Conservation (phyloP, 2,329 filamentous ascomycete species). For the Diaporthe australafricana region DNA sequence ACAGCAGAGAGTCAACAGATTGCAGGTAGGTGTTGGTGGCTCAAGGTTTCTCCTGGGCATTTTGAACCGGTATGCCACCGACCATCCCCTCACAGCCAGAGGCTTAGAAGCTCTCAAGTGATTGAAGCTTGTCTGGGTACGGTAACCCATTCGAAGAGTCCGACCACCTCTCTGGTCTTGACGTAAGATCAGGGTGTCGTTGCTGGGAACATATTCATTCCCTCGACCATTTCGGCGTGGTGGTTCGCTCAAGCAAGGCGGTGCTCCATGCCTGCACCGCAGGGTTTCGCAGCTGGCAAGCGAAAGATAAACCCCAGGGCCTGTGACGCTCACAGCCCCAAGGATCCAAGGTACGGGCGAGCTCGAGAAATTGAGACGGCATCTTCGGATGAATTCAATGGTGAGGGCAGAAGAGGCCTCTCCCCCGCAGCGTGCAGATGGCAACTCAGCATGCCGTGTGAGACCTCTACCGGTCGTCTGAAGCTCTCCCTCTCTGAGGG, state of each 20-base stretch:
- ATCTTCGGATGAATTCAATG: slow-evolving; percentile 18
- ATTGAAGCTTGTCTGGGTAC: neutral
- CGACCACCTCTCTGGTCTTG: neutral
- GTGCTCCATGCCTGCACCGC: neutral
- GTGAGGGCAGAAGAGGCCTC: slow-evolving; percentile 4
- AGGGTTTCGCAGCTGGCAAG: neutral
- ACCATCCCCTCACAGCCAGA: neutral
- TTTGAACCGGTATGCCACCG: neutral
- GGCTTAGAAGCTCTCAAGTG: neutral
- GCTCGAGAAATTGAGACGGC: slow-evolving; percentile 14
- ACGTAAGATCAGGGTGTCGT: neutral
- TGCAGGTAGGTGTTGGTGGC: neutral
- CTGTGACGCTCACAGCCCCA: slow-evolving; percentile 26
- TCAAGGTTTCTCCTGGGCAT: too few relatives aligned
- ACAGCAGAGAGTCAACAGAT: neutral
- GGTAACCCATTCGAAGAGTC: neutral
- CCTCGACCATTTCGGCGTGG: neutral
- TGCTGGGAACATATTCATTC: neutral
- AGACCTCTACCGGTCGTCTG: neutral
- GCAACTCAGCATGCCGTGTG: neutral
- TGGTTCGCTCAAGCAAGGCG: neutral
- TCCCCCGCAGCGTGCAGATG: neutral
- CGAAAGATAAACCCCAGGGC: slow-evolving; percentile 1
- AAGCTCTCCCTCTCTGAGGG: neutral
- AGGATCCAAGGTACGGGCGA: slow-evolving; percentile 5